A percentile compares a stretch with the other conserved stretches of the same genome.
These are phyloP conservation scores for Paramecium pentaurelia DNA, from an alignment of 73 alveolate genomes.

Conservation along the genomic window DNA sequence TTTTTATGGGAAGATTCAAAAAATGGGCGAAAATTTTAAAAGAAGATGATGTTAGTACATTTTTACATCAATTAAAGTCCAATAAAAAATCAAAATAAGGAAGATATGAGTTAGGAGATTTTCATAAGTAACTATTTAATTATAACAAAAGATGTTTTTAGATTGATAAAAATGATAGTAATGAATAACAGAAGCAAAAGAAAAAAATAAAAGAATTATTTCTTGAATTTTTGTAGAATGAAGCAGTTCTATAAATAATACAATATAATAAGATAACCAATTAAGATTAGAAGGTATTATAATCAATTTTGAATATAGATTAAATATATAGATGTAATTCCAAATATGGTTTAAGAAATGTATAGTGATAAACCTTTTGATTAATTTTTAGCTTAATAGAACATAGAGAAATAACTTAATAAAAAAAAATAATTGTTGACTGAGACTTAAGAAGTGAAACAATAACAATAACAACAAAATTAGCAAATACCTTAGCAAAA, in stretches of 20 bases:
- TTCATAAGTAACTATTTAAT: not conserved
- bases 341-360: conserved; percentile 48
- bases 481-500: not conserved
- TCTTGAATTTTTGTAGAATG: conserved; percentile 25
- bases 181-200: not conserved
- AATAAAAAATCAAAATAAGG: conserved; percentile 31
- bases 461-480: too few species aligned
- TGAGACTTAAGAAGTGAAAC: not conserved
- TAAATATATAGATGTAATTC: conserved; percentile 35
- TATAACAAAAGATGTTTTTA: not conserved
- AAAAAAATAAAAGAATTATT: conserved; percentile 34
- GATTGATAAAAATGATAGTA: not conserved
- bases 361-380: conserved; percentile 43
- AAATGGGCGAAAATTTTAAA: conserved; percentile 41
- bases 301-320: not conserved
- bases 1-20: conserved; percentile 50
- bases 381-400: not conserved
- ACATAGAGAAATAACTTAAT: conserved; percentile 4
- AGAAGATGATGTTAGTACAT: not conserved
- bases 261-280: conserved; percentile 1
- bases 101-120: conserved; percentile 48
- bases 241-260: conserved; percentile 27
- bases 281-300: not conserved
- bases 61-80: not conserved
- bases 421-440: not conserved